These are phyloP conservation scores for Laburnicola sp. DNA, from an alignment of 2,329 filamentous ascomycete species.

Conservation along the genomic window DNA sequence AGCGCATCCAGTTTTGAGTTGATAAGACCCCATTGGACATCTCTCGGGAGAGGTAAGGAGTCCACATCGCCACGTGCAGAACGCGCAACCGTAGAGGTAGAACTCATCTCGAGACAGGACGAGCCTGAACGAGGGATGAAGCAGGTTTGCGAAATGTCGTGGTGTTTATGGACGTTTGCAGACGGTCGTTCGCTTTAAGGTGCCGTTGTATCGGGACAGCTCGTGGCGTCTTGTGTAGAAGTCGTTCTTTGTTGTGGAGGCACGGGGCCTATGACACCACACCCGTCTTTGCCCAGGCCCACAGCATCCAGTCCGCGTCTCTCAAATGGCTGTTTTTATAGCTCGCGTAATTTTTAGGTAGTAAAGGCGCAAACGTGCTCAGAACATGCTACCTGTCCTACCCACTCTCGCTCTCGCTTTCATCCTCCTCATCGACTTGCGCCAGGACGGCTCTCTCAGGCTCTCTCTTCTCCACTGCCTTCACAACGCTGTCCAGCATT, in stretches of 20 bases:
- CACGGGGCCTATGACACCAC: neutral
- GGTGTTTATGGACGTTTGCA: conserved; percentile 2
- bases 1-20: conserved; percentile 8
- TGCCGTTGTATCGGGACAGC: neutral
- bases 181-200: neutral
- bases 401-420: conserved; percentile 16
- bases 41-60: neutral
- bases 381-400: neutral
- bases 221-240: neutral
- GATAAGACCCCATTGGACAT: conserved; percentile 11
- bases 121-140: neutral
- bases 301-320: no score
- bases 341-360: neutral
- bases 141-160: neutral
- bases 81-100: neutral
- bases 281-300: no score
- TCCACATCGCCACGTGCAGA: neutral
- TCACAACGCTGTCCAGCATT: conserved; percentile 27
- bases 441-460: conserved; percentile 21
- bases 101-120: neutral
- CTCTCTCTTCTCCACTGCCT: conserved; percentile 27
- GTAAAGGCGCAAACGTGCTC: neutral
- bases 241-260: conserved; percentile 9
- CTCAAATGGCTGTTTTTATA: neutral
- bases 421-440: conserved; percentile 17